Evolutionary conservation across 1,139 yeast species (phyloP), one percentile per base, ranked within the genome.

Genomic region (Scheffersomyces insectosa): DNA sequence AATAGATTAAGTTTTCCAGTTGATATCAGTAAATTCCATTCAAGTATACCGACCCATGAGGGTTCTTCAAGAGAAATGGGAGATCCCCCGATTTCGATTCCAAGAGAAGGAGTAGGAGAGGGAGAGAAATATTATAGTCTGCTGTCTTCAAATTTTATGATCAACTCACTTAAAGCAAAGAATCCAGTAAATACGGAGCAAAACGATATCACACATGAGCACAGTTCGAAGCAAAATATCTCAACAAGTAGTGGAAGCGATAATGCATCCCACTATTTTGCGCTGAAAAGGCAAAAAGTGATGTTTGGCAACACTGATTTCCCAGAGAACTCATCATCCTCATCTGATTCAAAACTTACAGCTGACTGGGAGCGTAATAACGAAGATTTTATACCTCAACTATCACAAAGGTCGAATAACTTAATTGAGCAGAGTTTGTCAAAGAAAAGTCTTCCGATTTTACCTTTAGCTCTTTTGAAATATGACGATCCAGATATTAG

Each of bases 41-140:
- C 34, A 1, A 15, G 10, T 4, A 5, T 20, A 10, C 10, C 4
- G 1, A n/a, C n/a, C 3, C 34, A 31, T 10, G 34, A 31, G 11
- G 34, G 34, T 14, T 11, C 23, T 9, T 31, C 34, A 9, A 20
- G 5, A 9, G 34, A 31, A 9, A 14, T 31, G 20, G 11, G 11
- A 10, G 34, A 3, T 31, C 23, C 11, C n/a, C 15, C 10, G 23
- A 31, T 31, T 20, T 31, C 20, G 34, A 31, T 31, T 12, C 34
- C 34, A 4, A 15, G 23, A 9, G 20, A 31, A 10, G 23, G 20
- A 15, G 15, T 12, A 10, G 57, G 52, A 33, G 38, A 42, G 12
- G 75, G 75, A 14, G 67, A 66, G 25, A 74, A 72, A 46, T 77
- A 70, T 48, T 77, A 75, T 51, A 81, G 81, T 0, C 81, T 82